Conservation (phyloP, 345 rosid genomes). For the Turritis glabra region DNA sequence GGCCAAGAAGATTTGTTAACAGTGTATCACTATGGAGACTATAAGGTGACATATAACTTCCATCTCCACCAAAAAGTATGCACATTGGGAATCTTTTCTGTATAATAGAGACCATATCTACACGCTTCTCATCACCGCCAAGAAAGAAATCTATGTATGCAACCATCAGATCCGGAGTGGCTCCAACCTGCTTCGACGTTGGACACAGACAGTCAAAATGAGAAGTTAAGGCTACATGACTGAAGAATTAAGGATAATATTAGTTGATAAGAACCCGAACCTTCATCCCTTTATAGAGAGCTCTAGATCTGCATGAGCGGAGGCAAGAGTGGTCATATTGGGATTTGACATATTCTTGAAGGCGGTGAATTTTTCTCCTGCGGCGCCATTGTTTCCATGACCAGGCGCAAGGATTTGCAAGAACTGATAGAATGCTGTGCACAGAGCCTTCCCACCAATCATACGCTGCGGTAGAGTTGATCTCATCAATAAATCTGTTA, state of each 20-base stretch:
- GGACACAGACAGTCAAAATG: constrained; percentile 7
- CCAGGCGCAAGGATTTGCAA: constrained; percentile 98
- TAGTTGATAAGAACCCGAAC: constrained; percentile 42
- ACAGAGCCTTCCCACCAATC: constrained; percentile 99
- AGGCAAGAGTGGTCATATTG: constrained; percentile 98
- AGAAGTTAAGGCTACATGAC: background rate
- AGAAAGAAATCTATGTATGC: constrained; percentile 92
- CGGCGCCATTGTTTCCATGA: constrained; percentile 99
- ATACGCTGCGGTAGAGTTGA: constrained; percentile 95
- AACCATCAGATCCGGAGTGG: constrained; percentile 94
- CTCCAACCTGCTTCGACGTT: constrained; percentile 76
- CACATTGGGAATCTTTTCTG: constrained; percentile 96
- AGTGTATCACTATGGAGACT: constrained; percentile 75
- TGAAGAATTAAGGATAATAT: constrained; percentile 13
- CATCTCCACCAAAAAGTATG: constrained; percentile 92
- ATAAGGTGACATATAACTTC: constrained; percentile 98
- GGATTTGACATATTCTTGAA: constrained; percentile 95
- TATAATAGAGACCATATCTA: constrained; percentile 86
- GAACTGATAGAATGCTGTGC: constrained; percentile 84
- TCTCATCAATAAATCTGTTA: constrained; percentile 93
- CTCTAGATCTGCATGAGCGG: constrained; percentile 97
- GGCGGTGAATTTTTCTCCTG: constrained; percentile 82
- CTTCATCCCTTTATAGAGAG: constrained; percentile 99
- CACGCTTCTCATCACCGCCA: constrained; percentile 97
- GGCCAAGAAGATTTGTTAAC: constrained; percentile 89